Conservation (phyloP, 139 green algal genomes). For the Chlorella sp. region DNA sequence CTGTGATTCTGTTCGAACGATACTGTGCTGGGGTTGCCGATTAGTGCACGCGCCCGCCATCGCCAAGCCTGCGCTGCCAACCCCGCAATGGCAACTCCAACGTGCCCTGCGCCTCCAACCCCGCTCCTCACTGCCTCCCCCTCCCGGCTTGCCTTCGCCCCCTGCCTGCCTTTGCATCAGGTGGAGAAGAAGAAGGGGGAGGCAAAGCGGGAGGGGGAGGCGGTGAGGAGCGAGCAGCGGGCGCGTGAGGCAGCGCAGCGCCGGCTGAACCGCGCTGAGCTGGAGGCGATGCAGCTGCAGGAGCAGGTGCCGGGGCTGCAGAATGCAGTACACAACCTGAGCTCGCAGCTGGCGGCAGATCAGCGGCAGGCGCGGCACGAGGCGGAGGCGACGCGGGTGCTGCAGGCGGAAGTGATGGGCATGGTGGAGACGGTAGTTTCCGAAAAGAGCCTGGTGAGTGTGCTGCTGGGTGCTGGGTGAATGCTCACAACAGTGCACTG, state of each 20-base stretch:
- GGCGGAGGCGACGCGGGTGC: slow-evolving; percentile 24
- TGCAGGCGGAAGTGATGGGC: slow-evolving; percentile 38
- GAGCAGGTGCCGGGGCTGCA: slow-evolving; percentile 20
- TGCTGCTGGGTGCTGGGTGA: too few species aligned
- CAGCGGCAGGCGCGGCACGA: slow-evolving; percentile 9
- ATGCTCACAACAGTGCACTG: too few species aligned
- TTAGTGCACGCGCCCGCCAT: neutral
- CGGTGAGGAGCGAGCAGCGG: slow-evolving; percentile 2
- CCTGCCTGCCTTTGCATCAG: neutral
- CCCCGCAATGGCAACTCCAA: too few species aligned
- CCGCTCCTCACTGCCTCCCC: neutral
- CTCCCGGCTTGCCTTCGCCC: neutral
- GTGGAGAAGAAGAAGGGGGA: slow-evolving; percentile 30
- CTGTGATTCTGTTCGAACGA: too few species aligned
- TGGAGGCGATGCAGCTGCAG: slow-evolving; percentile 2
- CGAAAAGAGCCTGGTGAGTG: slow-evolving; percentile 37
- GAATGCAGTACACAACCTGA: slow-evolving; percentile 21
- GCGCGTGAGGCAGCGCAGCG: slow-evolving; percentile 1
- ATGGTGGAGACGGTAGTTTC: slow-evolving; percentile 32
- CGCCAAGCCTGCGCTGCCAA: neutral
- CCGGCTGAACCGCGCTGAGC: slow-evolving; percentile 12
- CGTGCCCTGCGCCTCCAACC: neutral
- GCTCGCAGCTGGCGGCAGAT: slow-evolving; percentile 4
- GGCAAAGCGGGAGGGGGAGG: slow-evolving; percentile 20
- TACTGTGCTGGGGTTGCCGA: neutral